Conservation (phyloP, 164 flowering plant genomes). For the grape (Vitis vinifera) region ASM3070453v1 NC_081815.1:8371001-8371500, state of each 20-base stretch:
- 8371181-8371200: background rate
- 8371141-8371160: background rate
- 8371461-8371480: conserved; percentile 33
- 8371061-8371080: background rate
- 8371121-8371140: background rate
- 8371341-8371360: background rate
- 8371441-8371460: conserved; percentile 26
- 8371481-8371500: conserved; percentile 21
- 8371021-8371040: no score
- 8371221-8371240: background rate
- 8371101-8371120: background rate
- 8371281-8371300: background rate
- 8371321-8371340: background rate
- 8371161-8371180: background rate
- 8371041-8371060: no score
- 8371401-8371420: background rate
- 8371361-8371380: background rate
- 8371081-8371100: background rate
- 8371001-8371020: no score
- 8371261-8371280: background rate
- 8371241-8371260: background rate
- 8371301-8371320: no score
- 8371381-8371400: background rate
- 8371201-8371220: background rate
- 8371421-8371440: conserved; percentile 1